Base-by-base conservation (phyloP, 106 monocot genomes). In the Dioscorea zingiberensis region DNA sequence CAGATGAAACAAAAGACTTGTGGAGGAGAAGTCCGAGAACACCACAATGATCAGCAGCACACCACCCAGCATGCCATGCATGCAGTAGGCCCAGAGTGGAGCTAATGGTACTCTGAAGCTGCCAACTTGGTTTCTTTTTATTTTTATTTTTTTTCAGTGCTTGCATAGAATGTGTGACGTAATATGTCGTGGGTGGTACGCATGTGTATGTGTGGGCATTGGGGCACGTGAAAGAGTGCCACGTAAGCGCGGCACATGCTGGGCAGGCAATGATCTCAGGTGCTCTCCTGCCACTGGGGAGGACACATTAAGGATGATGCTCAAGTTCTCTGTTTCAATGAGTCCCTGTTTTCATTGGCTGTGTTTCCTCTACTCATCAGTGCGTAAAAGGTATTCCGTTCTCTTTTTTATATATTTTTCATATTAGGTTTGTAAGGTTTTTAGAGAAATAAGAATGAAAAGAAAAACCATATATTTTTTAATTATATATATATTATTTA, bases 171-270 rank as follows among this genome's bases (percentile, higher is more conserved):
- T n/a, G n/a, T 11, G 63, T 64, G 64, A 73, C 64, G 72, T 64
- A 64, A 64, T 73, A 63, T 56, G 21, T 56, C 28, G 57, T 64
- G 72, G 63, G 51, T 17, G 21, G 23, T 27, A 54, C 60, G 69
- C 44, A 68, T 68, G 68, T n/a, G n/a, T n/a, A n/a, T n/a, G n/a
- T 67, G 21, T 53, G 19, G 49, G 49, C 53, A 48, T 51, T 67
- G 59, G 54, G 60, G 54, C 79, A 79, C 69, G 69, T 73, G 73
- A 79, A 45, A 45, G 55, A 46, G 22, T 21, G 12, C 67, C 78
- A 67, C 66, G 72, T 72, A n/a, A n/a, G 66, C 58, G 3, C 6
- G 22, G 67, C 72, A 72, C 78, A 72, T 67, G 77, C 30, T 13
- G 13, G 51, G 14, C 51, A 16, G 51, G 51, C 51, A 38, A 38